These are phyloP conservation scores for Sclerotinia trifoliorum DNA, from an alignment of 2,329 filamentous ascomycete species.

Conservation along the genomic window DNA sequence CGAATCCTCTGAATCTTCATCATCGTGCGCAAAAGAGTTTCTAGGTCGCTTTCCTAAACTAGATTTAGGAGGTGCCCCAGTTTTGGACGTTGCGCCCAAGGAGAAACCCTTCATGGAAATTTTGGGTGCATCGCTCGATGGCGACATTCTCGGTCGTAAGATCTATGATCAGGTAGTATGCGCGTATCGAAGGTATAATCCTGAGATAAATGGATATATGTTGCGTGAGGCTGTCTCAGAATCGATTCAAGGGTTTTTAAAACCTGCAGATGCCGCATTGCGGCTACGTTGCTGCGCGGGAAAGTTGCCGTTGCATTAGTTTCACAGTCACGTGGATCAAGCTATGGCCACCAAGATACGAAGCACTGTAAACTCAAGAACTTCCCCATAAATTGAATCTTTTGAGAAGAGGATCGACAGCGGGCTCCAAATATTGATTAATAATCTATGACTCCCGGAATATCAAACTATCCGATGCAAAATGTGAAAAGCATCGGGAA, in stretches of 20 bases:
- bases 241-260: not conserved
- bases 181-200: not conserved
- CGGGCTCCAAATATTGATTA: too few relatives aligned
- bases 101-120: slow-evolving; percentile 44
- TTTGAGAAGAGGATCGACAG: too few relatives aligned
- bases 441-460: too few relatives aligned
- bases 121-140: slow-evolving; percentile 37
- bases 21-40: slow-evolving; percentile 55
- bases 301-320: not conserved
- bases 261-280: too few relatives aligned
- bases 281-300: not conserved
- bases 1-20: slow-evolving; percentile 50
- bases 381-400: too few relatives aligned
- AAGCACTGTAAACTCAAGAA: too few relatives aligned
- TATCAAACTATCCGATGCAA: too few relatives aligned
- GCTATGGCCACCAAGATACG: too few relatives aligned
- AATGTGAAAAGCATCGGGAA: too few relatives aligned
- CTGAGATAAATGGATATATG: not conserved
- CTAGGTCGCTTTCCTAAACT: slow-evolving; percentile 45
- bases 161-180: not conserved
- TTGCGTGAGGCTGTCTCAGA: not conserved
- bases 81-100: slow-evolving; percentile 41
- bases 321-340: too few relatives aligned
- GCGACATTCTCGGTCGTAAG: slow-evolving; percentile 30
- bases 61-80: slow-evolving; percentile 30